Base-by-base conservation (phyloP, 345 rosid genomes). In the Conringia planisiliqua region DNA sequence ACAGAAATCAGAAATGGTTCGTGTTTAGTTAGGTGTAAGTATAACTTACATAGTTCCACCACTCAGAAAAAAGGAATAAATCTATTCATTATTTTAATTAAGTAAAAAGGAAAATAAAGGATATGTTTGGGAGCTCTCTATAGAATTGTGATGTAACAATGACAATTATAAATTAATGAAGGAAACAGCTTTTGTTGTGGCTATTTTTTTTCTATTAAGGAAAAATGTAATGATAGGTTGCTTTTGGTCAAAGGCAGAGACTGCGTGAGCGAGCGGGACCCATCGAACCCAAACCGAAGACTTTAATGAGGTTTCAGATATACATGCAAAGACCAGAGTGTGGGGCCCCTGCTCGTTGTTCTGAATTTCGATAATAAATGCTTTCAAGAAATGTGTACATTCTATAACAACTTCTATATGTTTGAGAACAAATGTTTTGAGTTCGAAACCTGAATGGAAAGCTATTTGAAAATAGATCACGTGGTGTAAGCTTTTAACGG, bases 231-330 rank as follows among this genome's bases (percentile, higher is more conserved):
- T 70, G 63, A 76, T 76, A 62, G 71, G 66, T 70, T 70, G 29
- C 80, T 76, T 76, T 76, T 76, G 80, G 80, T 76, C 80, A 76
- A 76, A 76, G 80, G 80, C 60, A 56, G 66, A 76, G 71, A 63
- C 79, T 76, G 71, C 66, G 71, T 62, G 59, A 55, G 36, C 30
- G 10, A 12, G 13, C 14, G 75, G 75, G 80, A 63, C 75, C 71
- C 26, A 62, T 1, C 3, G 1, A 10, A 56, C 71, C 51, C 52
- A 8, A 76, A 64, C 75, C 66, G 60, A 76, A 36, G 75, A 76
- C 80, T 76, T 76, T 70, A 76, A 55, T 35, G 71, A 62, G 27
- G 61, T 70, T 44, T 40, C 75, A 76, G 80, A 52, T 66, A 17
- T 76, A 63, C 75, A 70, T 76, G 71, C 80, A 62, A 62, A 69